Conservation (phyloP, 306 rosid species). For the Rosa rugosa region DNA sequence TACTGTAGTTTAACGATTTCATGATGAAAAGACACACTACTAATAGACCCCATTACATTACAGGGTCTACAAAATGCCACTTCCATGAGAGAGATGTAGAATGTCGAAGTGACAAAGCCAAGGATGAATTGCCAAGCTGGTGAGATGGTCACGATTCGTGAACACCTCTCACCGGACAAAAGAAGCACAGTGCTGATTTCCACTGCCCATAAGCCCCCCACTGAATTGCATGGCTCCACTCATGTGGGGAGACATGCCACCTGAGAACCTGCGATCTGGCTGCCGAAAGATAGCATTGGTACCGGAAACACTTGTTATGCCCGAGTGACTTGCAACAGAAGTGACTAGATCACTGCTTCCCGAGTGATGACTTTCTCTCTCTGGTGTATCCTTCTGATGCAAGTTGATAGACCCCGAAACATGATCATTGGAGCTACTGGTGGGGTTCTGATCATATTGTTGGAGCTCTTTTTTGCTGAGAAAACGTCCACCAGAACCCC, state of each 20-base stretch:
- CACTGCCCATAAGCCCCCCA: constrained; percentile 44
- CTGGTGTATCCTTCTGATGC: constrained; percentile 34
- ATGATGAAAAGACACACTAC: neutral
- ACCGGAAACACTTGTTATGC: constrained; percentile 43
- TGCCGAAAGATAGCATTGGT: constrained; percentile 36
- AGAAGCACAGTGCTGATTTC: constrained; percentile 51
- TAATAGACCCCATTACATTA: neutral
- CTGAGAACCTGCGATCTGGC: constrained; percentile 47
- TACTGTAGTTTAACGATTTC: neutral
- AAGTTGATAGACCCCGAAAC: constrained; percentile 14
- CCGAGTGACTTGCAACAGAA: constrained; percentile 42
- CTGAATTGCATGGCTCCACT: constrained; percentile 54
- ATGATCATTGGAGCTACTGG: constrained; percentile 16
- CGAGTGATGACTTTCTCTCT: constrained; percentile 30
- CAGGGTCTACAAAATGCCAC: neutral
- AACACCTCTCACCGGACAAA: constrained; percentile 51
- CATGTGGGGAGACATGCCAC: constrained; percentile 34
- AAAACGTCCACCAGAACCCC: constrained; percentile 93
- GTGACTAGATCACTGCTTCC: constrained; percentile 40
- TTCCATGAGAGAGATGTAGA: constrained; percentile 1
- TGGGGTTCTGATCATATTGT: constrained; percentile 19
- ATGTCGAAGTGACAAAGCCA: constrained; percentile 56
- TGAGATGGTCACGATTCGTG: constrained; percentile 22
- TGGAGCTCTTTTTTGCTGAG: constrained; percentile 66
- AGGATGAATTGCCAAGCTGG: constrained; percentile 87